These are phyloP conservation scores for Melanomma pulvis-pyrius DNA, from an alignment of 495 filamentous ascomycete genomes.

Conservation along the genomic window DNA sequence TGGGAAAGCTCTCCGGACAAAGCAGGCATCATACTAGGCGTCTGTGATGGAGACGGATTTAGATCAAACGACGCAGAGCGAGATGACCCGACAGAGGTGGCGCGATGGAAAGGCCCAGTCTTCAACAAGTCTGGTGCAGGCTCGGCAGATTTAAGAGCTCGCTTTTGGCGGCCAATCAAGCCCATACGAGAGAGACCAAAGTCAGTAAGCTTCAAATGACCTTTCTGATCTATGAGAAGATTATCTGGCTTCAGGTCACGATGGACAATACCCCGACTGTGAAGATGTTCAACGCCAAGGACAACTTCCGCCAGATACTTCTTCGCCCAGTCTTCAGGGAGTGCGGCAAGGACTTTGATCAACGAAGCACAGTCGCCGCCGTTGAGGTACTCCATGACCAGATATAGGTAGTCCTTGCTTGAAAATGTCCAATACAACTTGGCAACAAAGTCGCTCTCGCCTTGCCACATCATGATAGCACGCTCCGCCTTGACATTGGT, in stretches of 20 bases:
- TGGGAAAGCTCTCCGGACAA: constrained; percentile 65
- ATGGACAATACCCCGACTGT: constrained; percentile 91
- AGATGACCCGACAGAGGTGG: constrained; percentile 76
- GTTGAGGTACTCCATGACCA: constrained; percentile 99
- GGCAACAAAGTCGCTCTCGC: constrained; percentile 97
- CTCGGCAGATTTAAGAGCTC: constrained; percentile 75
- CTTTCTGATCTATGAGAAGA: constrained; percentile 93
- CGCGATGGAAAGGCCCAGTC: constrained; percentile 84
- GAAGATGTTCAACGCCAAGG: constrained; percentile 91
- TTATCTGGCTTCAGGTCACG: constrained; percentile 98
- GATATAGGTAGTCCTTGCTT: constrained; percentile 97
- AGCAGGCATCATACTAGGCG: constrained; percentile 88
- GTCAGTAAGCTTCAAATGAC: constrained; percentile 95
- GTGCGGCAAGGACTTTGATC: constrained; percentile 86
- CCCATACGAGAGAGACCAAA: constrained; percentile 98
- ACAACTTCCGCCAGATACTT: constrained; percentile 96
- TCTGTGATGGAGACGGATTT: constrained; percentile 73
- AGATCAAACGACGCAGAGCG: constrained; percentile 96
- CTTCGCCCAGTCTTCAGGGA: constrained; percentile 96
- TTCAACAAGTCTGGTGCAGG: constrained; percentile 88
- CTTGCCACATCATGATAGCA: constrained; percentile 99
- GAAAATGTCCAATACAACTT: constrained; percentile 99
- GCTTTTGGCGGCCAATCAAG: constrained; percentile 91
- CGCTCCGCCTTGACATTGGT: constrained; percentile 98
- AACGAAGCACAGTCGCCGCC: constrained; percentile 96